These are phyloP conservation scores for Penicillium paradoxum DNA, from an alignment of 495 filamentous ascomycete genomes.

Conservation along the genomic window DNA sequence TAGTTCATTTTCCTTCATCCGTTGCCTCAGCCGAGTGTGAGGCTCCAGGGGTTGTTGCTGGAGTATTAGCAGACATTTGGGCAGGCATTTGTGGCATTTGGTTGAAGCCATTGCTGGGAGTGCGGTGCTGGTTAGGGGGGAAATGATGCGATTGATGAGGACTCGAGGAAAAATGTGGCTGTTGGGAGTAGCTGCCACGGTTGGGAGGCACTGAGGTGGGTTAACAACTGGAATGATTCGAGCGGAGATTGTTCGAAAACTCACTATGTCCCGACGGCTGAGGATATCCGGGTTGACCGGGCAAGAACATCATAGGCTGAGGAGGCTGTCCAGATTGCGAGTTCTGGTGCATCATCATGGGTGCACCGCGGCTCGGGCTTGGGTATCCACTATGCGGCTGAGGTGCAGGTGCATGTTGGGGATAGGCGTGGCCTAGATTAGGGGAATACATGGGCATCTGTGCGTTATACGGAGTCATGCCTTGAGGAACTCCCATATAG, in stretches of 20 bases:
- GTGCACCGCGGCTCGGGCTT: slow-evolving; percentile 71
- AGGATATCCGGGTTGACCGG: slow-evolving; percentile 63
- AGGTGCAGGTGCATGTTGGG: slow-evolving; percentile 54
- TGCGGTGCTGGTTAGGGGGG: slow-evolving; percentile 56
- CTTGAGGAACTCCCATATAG: slow-evolving; percentile 50
- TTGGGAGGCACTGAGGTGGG: slow-evolving; percentile 51
- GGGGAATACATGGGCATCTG: slow-evolving; percentile 75
- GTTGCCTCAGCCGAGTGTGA: slow-evolving; percentile 42
- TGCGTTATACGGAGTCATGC: slow-evolving; percentile 54
- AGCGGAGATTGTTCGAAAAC: slow-evolving; percentile 25
- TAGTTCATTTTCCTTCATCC: slow-evolving; percentile 55
- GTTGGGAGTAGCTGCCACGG: slow-evolving; percentile 53
- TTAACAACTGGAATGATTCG: slow-evolving; percentile 16
- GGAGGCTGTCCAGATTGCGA: slow-evolving; percentile 67
- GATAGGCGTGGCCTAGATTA: slow-evolving; percentile 61
- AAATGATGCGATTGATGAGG: slow-evolving; percentile 64
- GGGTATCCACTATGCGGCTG: slow-evolving; percentile 73
- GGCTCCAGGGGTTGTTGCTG: slow-evolving; percentile 29
- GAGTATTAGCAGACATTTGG: slow-evolving; percentile 41
- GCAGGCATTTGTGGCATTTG: slow-evolving; percentile 47
- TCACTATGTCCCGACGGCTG: slow-evolving; percentile 64
- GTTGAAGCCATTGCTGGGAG: slow-evolving; percentile 54
- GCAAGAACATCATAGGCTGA: slow-evolving; percentile 60
- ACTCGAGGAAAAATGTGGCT: slow-evolving; percentile 57
- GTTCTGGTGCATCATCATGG: slow-evolving; percentile 80